Evolutionary conservation across 345 rosid species (phyloP), one percentile per base, ranked within the genome.

Genomic region (Reutealis trisperma): DNA sequence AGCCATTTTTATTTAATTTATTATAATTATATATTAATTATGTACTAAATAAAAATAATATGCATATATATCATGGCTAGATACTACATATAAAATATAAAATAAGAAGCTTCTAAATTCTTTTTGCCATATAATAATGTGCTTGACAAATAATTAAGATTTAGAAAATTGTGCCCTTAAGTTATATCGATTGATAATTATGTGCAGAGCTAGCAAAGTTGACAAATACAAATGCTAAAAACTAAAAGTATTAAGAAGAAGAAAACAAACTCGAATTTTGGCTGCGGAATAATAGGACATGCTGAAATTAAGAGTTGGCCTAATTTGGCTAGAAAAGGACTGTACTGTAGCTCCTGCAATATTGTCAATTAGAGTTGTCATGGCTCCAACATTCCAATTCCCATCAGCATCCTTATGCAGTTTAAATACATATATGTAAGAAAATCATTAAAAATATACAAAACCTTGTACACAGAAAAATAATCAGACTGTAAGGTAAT

Each of bases 321-420:
- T 81, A 57, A 73, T 21, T 51, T 81, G 71, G 47, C 80, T 75
- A 21, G 58, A 52, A n/a, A 71, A 57, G 12, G 80, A 76, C 49
- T 72, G 65, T 0, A 73, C 41, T n/a, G 80, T 64, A 54, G 74
- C 70, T 16, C 63, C 69, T 8, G 78, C 80, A 18, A 81, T 57
- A 19, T 70, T 68, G 25, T 81, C 80, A 19, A 81, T 73, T 60
- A 81, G 15, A 0, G 72, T 69, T 42, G 80, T 78, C 64, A 81
- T 81, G 1, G 80, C 84, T 68, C 84, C 80, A 12, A 63, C 75
- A 8, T 81, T 66, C 84, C 84, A 81, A 42, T 69, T 77, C 30
- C 84, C 84, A 73, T 81, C 75, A 34, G 14, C n/a, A 69, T 81
- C 78, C 75, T 79, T 21, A 21, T 10, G 24, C 0, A 11, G 2